Evolutionary conservation across 129 eudicot species (phyloP), one percentile per base, ranked within the genome.

Genomic region (Helichrysum umbraculigerum): DNA sequence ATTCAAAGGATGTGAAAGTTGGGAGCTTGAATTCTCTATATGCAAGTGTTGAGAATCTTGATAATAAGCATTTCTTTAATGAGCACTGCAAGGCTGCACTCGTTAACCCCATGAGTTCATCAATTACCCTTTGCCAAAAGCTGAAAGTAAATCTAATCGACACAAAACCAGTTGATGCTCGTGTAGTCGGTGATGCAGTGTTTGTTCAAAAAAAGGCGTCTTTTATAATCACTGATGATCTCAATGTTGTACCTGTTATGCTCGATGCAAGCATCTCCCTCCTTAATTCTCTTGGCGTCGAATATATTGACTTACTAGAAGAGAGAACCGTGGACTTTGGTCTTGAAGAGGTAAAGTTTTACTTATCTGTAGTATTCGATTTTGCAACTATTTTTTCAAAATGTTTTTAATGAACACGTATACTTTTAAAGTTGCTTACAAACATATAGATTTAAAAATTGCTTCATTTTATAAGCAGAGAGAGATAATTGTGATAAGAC

Each of bases 21-120:
- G 88, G 88, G 58, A 76, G 85, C 85, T 77, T 84, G 52, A 73
- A 7, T 52, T 70, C 82, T 16, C 52, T 84, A 35, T 81, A 84
- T 66, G 44, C n/a, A 76, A 35, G 82, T 9, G 8, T 78, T 5
- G 34, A 9, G 41, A 81, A 81, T 72, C 83, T 85, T 5, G 77
- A 78, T 20, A 29, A 6, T 7, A 61, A 35, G 61, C 78, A 78
- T 78, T 77, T 84, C 73, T 50, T 28, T 19, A 76, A 71, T 15
- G 73, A 76, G 70, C 68, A 34, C 5, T 73, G 75, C 22, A 85
- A 81, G 54, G 42, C 21, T 20, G 67, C 71, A 16, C 50, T 78
- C 30, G 58, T 81, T 17, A 69, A 65, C 71, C 88, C 88, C 6
- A 77, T n/a, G 32, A 77, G 41, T 77, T 42, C 80, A 12, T 66